Evolutionary conservation across 2,329 filamentous ascomycete species (phyloP), one percentile per base, ranked within the genome.

Genomic region (Pyrenochaeta sp.): DNA sequence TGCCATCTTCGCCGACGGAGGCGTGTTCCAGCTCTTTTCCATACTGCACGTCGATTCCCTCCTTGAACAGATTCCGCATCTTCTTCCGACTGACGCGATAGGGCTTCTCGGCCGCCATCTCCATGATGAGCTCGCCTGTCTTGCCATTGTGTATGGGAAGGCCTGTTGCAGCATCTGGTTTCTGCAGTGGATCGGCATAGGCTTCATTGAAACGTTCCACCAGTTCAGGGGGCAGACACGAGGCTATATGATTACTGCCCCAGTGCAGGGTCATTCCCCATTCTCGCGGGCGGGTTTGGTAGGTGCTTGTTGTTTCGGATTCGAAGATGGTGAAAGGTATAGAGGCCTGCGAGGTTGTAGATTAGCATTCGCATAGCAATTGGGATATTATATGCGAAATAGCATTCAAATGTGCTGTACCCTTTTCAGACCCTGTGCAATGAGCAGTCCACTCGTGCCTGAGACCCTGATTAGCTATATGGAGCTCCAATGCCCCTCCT

Each of bases 181-280:
- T 36, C 28, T 69, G 48, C 2, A 22, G 2, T n/a, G 64, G 62
- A 54, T 72, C 66, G 47, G 64, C 67, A 25, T 68, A 70, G n/a
- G 66, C 56, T 52, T 72, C 68, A n/a, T 60, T 25, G 30, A 72
- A 63, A 32, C 68, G 64, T 2, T 52, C 62, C 28, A 57, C 30
- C 25, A 72, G 66, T 1, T 58, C 36, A 0, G 54, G 43, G 19
- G 68, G 65, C 5, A 72, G 66, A 24, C 62, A 68, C 8, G 58
- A 61, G 22, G 55, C 48, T 32, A 69, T 58, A 50, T 70, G 66
- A 9, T 53, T 48, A 10, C 56, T 52, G 43, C 66, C 66, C 66
- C 68, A 67, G 44, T 70, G 68, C 3, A 72, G 59, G 3, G 67
- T 70, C 66, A 72, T 72, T 56, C 67, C 67, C 66, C 64, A 70